These are phyloP conservation scores for Platanus orientalis DNA, from an alignment of 164 flowering plant genomes.

Conservation along the genomic window DNA sequence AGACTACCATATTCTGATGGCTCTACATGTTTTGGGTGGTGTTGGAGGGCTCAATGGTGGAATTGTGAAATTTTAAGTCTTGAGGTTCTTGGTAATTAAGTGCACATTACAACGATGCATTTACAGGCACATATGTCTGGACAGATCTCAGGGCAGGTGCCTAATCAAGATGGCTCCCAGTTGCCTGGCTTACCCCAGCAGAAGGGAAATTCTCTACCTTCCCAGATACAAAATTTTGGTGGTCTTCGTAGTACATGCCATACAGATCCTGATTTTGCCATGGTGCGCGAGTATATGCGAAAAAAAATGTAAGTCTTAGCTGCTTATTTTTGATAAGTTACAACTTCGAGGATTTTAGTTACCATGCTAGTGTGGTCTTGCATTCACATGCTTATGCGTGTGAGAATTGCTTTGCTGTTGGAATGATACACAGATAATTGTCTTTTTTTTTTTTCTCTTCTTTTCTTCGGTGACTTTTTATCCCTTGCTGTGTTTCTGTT, in stretches of 20 bases:
- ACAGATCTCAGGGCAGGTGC: slow-evolving; percentile 70
- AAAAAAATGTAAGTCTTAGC: slow-evolving; percentile 63
- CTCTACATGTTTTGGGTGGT: too few species aligned
- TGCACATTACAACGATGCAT: slow-evolving; percentile 21
- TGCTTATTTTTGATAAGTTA: slow-evolving; percentile 4
- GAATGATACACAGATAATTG: too few species aligned
- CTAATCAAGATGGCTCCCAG: slow-evolving; percentile 56
- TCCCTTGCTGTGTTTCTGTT: too few species aligned
- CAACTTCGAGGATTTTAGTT: neutral
- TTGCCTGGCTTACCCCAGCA: slow-evolving; percentile 55
- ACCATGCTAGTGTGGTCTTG: too few species aligned
- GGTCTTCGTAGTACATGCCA: slow-evolving; percentile 16
- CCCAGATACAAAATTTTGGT: slow-evolving; percentile 36
- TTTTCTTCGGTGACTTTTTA: too few species aligned
- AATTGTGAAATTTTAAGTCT: too few species aligned
- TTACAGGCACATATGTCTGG: slow-evolving; percentile 62
- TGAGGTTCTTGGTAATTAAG: neutral
- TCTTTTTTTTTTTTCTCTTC: too few species aligned
- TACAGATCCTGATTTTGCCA: slow-evolving; percentile 44
- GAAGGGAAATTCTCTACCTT: slow-evolving; percentile 47
- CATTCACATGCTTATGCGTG: too few species aligned
- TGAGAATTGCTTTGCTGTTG: too few species aligned
- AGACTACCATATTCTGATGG: too few species aligned
- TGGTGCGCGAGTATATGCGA: slow-evolving; percentile 38
- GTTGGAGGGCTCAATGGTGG: too few species aligned